A percentile compares a stretch with the other conserved stretches of the same genome.
phyloP scores from a whole-genome alignment of 2,329 filamentous ascomycete genomes.

The Aschersonia sp. region DNA sequence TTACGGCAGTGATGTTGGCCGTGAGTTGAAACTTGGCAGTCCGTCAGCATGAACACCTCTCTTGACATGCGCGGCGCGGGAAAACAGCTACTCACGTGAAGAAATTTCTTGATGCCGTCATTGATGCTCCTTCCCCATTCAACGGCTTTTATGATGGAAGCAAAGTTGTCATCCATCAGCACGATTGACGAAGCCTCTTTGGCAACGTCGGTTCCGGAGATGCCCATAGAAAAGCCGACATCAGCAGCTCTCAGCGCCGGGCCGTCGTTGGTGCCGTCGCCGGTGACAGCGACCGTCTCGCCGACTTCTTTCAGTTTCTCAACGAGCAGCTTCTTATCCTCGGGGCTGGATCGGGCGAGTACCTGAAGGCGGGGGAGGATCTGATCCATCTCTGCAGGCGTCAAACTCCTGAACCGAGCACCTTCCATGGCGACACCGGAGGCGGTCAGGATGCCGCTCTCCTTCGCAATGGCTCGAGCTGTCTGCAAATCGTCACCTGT shows the following conservation, averaged over 20 bases:
- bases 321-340: slow-evolving; percentile 44
- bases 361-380: slow-evolving; percentile 34
- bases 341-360: slow-evolving; percentile 42
- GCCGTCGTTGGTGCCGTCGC: slow-evolving; percentile 53
- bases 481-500: slow-evolving; percentile 39
- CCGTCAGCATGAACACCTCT: background rate
- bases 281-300: slow-evolving; percentile 47
- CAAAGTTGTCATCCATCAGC: slow-evolving; percentile 51
- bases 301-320: slow-evolving; percentile 34
- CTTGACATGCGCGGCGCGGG: background rate
- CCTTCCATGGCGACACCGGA: slow-evolving; percentile 9
- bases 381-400: slow-evolving; percentile 27
- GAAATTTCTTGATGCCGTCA: slow-evolving; percentile 52
- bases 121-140: slow-evolving; percentile 55
- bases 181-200: slow-evolving; percentile 55
- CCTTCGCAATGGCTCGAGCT: slow-evolving; percentile 30
- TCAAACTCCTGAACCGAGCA: background rate
- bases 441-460: slow-evolving; percentile 39
- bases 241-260: slow-evolving; percentile 50
- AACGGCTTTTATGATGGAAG: slow-evolving; percentile 50
- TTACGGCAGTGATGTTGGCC: slow-evolving; percentile 55
- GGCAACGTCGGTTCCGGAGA: slow-evolving; percentile 52
- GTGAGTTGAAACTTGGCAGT: slow-evolving; percentile 43
- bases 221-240: slow-evolving; percentile 54
- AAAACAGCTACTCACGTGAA: slow-evolving; percentile 29